Evolutionary conservation across 1,284 basidiomycete species (phyloP), one percentile per base, ranked within the genome.

Genomic region (Ceratorhiza oryzae-sativae): DNA sequence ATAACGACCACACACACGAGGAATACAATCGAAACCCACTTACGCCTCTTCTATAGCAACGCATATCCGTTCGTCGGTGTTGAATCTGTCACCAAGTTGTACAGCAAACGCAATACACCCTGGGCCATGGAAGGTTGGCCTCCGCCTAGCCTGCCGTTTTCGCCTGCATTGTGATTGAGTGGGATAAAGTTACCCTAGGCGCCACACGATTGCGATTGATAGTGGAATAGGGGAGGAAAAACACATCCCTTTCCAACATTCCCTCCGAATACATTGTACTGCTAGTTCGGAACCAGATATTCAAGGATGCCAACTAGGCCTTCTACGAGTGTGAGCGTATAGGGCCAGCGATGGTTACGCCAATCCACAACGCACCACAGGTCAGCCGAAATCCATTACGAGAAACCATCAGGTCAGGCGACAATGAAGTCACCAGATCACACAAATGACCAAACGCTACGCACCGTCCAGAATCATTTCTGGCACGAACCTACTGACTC

Each of bases 231-330:
- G 41, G 10, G 41, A 23, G 56, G 56, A 59, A 23, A 32, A n/a
- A 42, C 1, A 41, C 39, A 20, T 20, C 20, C 34, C 34, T 20
- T 30, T 59, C 56, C 36, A 18, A 41, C 56, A 27, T 59, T 59
- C 30, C 56, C 56, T 12, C 56, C 56, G 41, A 59, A 59, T 4
- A 59, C n/a, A 27, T 59, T 59, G 15, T 59, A 59, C 39, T 59
- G 34, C 32, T 32, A 36, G 36, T 41, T 59, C 56, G 32, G 8
- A 8, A 41, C n/a, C 2, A 41, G 20, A 25, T 39, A 59, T 20
- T n/a, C 34, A 23, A 59, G n/a, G 15, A 41, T 41, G 12, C 41
- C 56, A 25, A 15, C 4, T n/a, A n/a, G n/a, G n/a, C n/a, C n/a
- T n/a, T n/a, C n/a, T 3, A 27, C 56, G 18, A 59, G 27, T 1